Evolutionary conservation across 768 basidiomycete genomes (phyloP).

Genomic region (Boletus rubescentipes): DNA sequence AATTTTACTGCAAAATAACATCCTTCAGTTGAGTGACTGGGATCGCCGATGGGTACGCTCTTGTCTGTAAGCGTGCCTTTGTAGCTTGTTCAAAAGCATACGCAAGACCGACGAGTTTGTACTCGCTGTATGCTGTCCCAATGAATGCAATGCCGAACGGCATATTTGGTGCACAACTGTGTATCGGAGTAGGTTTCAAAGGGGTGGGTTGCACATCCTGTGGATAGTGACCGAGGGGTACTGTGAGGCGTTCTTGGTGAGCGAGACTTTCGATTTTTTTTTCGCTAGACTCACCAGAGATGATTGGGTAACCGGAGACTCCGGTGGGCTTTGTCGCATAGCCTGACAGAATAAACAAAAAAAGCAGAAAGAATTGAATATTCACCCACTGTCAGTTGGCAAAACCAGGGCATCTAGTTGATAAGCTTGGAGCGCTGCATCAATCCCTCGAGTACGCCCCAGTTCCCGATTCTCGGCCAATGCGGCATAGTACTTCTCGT

Average conservation of each 20-base stretch:
- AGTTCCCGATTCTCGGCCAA: conserved; percentile 48
- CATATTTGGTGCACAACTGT: conserved; percentile 40
- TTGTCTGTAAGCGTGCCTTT: conserved; percentile 46
- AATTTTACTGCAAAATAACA: conserved; percentile 23
- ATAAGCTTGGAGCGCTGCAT: conserved; percentile 46
- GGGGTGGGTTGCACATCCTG: conserved; percentile 41
- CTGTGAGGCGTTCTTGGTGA: conserved; percentile 22
- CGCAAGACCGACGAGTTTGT: conserved; percentile 53
- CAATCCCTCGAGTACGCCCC: conserved; percentile 54
- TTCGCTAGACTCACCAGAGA: conserved; percentile 51
- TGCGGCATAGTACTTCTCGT: conserved; percentile 43
- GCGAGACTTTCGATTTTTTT: background rate
- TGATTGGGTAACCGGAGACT: conserved; percentile 64
- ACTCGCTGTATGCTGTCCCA: conserved; percentile 61
- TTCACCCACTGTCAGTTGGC: conserved; percentile 38
- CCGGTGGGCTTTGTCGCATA: conserved; percentile 40
- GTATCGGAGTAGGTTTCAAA: conserved; percentile 42
- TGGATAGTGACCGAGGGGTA: conserved; percentile 62
- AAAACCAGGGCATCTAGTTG: conserved; percentile 54
- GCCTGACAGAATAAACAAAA: conserved; percentile 9
- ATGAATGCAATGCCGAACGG: conserved; percentile 65
- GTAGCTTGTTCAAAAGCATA: conserved; percentile 71
- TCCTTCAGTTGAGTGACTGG: conserved; percentile 52
- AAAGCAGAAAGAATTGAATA: background rate
- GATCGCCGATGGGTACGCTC: conserved; percentile 51